Evolutionary conservation across 2,329 filamentous ascomycete species (phyloP), one percentile per base, ranked within the genome.

Genomic region (Aspergillus ibericus): DNA sequence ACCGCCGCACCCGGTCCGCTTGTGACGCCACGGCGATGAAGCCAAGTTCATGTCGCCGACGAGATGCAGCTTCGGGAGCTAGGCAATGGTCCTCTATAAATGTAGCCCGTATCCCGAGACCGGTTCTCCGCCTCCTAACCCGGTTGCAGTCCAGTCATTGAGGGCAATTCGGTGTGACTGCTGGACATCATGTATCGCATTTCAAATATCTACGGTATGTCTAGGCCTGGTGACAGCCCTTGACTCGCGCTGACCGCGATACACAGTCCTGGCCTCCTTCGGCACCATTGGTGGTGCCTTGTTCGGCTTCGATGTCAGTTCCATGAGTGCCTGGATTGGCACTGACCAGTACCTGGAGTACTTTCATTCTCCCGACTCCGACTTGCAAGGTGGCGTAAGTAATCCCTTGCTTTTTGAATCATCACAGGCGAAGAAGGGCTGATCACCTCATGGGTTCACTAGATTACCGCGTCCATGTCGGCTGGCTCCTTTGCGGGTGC

Each of bases 381-480:
- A 74, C 50, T 63, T 76, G 6, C 73, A 76, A 59, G 73, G 73
- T 15, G 73, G 73, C 53, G 70, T 73, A 68, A 48, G 65, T 64
- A 20, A 15, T 12, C 40, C 18, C 13, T 2, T 0, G 1, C 10
- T 40, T 16, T 6, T 10, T 35, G 12, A 1, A 9, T 6, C 1
- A 5, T 10, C 2, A 25, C 18, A 16, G 13, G 3, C 27, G 34
- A 10, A 40, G 12, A 46, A 32, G 47, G 15, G 27, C 22, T 46
- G 51, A 86, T 38, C 4, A 13, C 9, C 4, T 16, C 1, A 3
- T 18, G 22, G 1, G 15, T 16, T 25, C 4, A 4, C 15, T 20
- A 80, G 77, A 90, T 91, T 68, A 88, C 85, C 0, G 87, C 88
- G 20, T 79, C 86, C 50, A 91, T 91, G 86, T 85, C 88, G 20